A percentile compares a stretch with the other conserved stretches of the same genome.
These are phyloP conservation scores for Sporisorium graminicola DNA, from an alignment of 1,284 basidiomycete species.

Conservation along the genomic window DNA sequence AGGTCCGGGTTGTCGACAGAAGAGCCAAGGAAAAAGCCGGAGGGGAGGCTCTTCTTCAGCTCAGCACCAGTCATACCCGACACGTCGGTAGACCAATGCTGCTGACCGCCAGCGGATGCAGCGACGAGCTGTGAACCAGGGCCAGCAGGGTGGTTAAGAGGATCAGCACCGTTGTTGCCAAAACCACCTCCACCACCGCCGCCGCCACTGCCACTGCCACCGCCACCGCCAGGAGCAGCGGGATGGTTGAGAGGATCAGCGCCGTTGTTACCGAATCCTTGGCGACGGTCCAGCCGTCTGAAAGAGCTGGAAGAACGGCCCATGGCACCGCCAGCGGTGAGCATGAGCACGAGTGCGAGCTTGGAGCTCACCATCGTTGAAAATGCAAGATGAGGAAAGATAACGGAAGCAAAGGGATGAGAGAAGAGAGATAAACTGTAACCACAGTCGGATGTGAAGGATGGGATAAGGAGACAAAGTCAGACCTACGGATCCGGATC, in stretches of 20 bases:
- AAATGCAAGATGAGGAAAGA: background rate
- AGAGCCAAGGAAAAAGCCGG: slow-evolving; percentile 40
- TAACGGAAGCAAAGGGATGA: background rate
- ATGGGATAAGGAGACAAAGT: background rate
- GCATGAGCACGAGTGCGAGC: slow-evolving; percentile 38
- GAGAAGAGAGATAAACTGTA: slow-evolving; percentile 3
- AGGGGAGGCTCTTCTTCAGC: slow-evolving; percentile 20
- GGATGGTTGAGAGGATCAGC: slow-evolving; percentile 29
- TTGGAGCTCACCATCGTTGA: slow-evolving; percentile 39
- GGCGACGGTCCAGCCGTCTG: slow-evolving; percentile 34
- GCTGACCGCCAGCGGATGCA: slow-evolving; percentile 25
- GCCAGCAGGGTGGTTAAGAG: slow-evolving; percentile 22
- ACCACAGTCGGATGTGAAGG: background rate
- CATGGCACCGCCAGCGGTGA: slow-evolving; percentile 48
- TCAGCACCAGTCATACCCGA: slow-evolving; percentile 41
- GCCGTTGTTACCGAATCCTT: slow-evolving; percentile 15
- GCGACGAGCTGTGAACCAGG: background rate
- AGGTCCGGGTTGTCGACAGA: slow-evolving; percentile 39
- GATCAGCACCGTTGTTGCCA: slow-evolving; percentile 24
- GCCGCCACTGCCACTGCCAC: background rate
- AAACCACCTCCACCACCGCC: slow-evolving; percentile 2
- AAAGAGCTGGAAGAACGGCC: slow-evolving; percentile 15
- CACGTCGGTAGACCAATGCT: slow-evolving; percentile 40
- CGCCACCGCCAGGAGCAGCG: background rate
- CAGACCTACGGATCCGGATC: background rate